These are phyloP conservation scores for Globisporangium nodosum DNA, from an alignment of 352 stramenopile genomes.

Conservation along the genomic window DNA sequence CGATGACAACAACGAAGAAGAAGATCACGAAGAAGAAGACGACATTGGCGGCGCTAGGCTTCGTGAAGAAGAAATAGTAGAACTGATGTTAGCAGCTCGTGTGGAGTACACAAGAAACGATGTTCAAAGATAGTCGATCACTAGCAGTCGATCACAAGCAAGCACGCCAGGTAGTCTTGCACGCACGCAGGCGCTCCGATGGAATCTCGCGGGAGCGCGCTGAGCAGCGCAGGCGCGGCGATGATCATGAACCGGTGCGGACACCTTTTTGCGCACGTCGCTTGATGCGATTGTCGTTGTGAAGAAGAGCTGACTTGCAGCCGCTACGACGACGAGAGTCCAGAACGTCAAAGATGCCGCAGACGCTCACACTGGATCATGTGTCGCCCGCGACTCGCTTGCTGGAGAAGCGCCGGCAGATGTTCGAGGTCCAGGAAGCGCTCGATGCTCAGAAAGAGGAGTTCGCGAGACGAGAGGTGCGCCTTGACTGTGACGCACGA, in stretches of 20 bases:
- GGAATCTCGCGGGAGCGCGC: constrained; percentile 43
- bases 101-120: too few relatives aligned
- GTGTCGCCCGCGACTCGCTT: constrained; percentile 90
- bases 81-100: background rate
- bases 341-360: constrained; percentile 56
- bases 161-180: background rate
- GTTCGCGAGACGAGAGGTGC: constrained; percentile 73
- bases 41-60: constrained; percentile 6
- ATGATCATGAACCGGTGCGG: constrained; percentile 69
- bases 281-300: background rate
- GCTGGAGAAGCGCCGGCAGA: constrained; percentile 92
- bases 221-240: constrained; percentile 53
- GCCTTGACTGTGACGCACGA: background rate
- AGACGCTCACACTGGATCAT: constrained; percentile 90
- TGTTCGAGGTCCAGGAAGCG: constrained; percentile 94
- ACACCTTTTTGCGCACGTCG: background rate
- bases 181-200: constrained; percentile 9
- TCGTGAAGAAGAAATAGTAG: constrained; percentile 1
- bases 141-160: background rate
- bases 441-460: constrained; percentile 93
- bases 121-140: background rate
- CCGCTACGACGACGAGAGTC: background rate
- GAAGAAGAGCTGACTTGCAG: too few relatives aligned
- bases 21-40: constrained; percentile 15
- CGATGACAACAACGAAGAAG: constrained; percentile 5